Base-by-base conservation (phyloP, 768 basidiomycete genomes). In the Steccherinum ochraceum region DNA sequence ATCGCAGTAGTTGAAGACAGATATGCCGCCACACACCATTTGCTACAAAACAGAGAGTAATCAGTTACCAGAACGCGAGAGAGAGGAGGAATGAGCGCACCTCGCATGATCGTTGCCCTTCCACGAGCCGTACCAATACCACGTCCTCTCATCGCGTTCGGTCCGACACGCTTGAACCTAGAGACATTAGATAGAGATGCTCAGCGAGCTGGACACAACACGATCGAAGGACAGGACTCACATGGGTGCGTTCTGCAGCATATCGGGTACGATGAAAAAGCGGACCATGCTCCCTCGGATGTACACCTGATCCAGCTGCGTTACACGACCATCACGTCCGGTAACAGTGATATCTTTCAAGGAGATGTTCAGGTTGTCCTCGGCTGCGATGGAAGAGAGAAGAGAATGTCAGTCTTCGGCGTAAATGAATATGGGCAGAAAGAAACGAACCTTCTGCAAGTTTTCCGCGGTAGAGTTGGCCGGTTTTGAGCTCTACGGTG, bases 121-220 rank as follows among this genome's bases (percentile, higher is more conserved):
- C 95, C 95, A 80, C 95, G 86, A 45, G 95, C 95, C 63, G 95
- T 96, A 62, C 96, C 96, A 64, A 99, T 99, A 83, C 96, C 96
- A 57, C 95, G 80, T 63, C 96, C 96, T 61, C 90, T 85, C 94
- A 97, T 97, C 18, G 93, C 95, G 65, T 96, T 97, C 7, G 95
- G 93, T 35, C 95, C 94, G 24, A 95, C 92, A 54, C 96, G 86
- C 72, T 98, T 99, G 74, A 99, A 99, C 95, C 95, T 99, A 53
- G 18, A 56, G 49, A 20, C 0, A 23, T 3, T 1, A 24, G 20
- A 40, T 21, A 40, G 46, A 19, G 24, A 16, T n/a, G n/a, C n/a
- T n/a, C n/a, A n/a, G n/a, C n/a, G n/a, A 41, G 7, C 45, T 30
- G 49, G 54, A 46, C 25, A 52, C 54, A 41, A 48, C 24, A 20